Conservation (phyloP, 2,329 filamentous ascomycete species). For the Cadophora sp. region DNA sequence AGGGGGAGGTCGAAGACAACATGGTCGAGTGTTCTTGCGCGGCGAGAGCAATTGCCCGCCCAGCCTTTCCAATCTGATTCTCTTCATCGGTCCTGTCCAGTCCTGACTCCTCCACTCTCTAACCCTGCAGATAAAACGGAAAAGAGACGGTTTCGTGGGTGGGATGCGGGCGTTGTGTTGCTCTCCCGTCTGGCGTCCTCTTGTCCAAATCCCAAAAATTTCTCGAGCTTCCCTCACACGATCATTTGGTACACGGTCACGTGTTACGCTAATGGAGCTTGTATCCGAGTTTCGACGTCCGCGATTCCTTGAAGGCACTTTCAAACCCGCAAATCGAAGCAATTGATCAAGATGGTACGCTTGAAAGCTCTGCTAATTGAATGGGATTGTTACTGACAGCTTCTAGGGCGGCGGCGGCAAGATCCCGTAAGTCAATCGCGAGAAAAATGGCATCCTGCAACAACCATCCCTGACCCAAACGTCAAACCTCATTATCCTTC, state of each 20-base stretch:
- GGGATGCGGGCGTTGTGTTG: conserved; percentile 28
- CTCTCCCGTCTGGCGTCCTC: conserved; percentile 26
- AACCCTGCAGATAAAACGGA: conserved; percentile 22
- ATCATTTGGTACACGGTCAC: conserved; percentile 15
- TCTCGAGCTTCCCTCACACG: conserved; percentile 32
- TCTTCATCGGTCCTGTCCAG: conserved; percentile 57
- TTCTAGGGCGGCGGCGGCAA: conserved; percentile 79
- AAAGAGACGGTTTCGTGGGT: conserved; percentile 15
- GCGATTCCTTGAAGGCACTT: conserved; percentile 23
- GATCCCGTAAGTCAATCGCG: conserved; percentile 63
- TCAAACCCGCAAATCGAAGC: conserved; percentile 31
- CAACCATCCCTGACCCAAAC: conserved; percentile 29
- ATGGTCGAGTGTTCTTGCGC: conserved; percentile 46
- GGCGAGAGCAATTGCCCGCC: conserved; percentile 63
- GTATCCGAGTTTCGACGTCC: conserved; percentile 32
- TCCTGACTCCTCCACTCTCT: conserved; percentile 32
- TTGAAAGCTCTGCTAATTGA: neutral
- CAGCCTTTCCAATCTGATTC: conserved; percentile 65
- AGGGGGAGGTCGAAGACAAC: conserved; percentile 47
- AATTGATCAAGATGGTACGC: conserved; percentile 63
- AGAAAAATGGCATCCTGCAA: conserved; percentile 22
- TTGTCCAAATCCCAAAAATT: conserved; percentile 36
- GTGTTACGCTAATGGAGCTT: conserved; percentile 32
- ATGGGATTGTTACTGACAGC: conserved; percentile 50
- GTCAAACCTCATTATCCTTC: conserved; percentile 46